These are phyloP conservation scores for Sphagnum tenellum DNA, from an alignment of 225 moss, liverwort and hornwort genomes.

Conservation along the genomic window DNA sequence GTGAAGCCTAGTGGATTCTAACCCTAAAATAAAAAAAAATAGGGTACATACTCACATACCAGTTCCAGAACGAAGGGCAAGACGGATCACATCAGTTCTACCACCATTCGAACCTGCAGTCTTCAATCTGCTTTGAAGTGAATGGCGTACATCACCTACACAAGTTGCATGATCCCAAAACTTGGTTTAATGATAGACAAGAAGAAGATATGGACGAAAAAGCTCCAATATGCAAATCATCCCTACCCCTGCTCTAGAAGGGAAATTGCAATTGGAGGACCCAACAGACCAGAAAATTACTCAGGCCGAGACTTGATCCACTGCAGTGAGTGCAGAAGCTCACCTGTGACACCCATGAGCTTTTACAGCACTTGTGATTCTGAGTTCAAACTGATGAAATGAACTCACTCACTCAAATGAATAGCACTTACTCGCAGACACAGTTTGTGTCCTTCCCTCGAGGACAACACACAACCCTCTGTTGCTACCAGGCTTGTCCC, in stretches of 20 bases:
- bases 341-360: background rate
- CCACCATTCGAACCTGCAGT: conserved; percentile 35
- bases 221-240: too few species aligned
- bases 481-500: conserved; percentile 41
- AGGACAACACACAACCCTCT: conserved; percentile 68
- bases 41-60: conserved; percentile 31
- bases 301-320: background rate
- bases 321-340: background rate
- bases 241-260: too few species aligned
- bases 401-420: background rate
- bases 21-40: background rate
- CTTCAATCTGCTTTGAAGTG: conserved; percentile 80
- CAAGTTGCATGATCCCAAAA: conserved; percentile 8
- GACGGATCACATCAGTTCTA: conserved; percentile 66
- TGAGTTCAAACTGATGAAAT: background rate
- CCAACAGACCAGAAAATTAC: background rate
- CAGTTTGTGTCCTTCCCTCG: conserved; percentile 57
- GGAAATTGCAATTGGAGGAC: too few species aligned
- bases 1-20: background rate
- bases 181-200: background rate
- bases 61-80: conserved; percentile 68
- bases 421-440: conserved; percentile 70
- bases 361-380: background rate
- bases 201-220: background rate
- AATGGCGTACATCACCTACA: conserved; percentile 89